Evolutionary conservation across 2,329 filamentous ascomycete genomes (phyloP), one percentile per base, ranked within the genome.

Genomic region (Pseudogymnoascus sp.): DNA sequence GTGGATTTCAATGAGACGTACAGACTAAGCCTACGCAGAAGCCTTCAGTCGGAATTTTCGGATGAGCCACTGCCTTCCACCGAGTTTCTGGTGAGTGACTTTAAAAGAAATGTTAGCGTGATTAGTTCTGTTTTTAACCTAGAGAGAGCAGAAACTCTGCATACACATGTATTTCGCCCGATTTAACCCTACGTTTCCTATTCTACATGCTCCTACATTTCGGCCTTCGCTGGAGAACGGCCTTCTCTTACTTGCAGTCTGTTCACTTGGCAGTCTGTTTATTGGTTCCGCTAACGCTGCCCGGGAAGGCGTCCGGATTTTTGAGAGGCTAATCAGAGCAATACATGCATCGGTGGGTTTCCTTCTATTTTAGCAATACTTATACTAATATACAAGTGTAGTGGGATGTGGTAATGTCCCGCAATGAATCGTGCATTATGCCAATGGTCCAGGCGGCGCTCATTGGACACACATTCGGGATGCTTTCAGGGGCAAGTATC

Each of bases 111-210:
- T n/a, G n/a, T n/a, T n/a, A n/a, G n/a, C n/a, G n/a, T n/a, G n/a
- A n/a, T n/a, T n/a, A n/a, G n/a, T n/a, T n/a, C n/a, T n/a, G n/a
- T n/a, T n/a, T n/a, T n/a, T n/a, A n/a, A n/a, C n/a, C n/a, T n/a
- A n/a, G n/a, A n/a, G n/a, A n/a, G n/a, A n/a, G n/a, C n/a, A 61
- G 60, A 58, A 58, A 27, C 36, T 61, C 21, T 58, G 39, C 21
- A 39, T 58, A 5, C 12, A 25, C 18, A 52, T 12, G 18, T 55
- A 61, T 27, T 58, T 61, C 42, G 58, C 8, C 2, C 12, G 31
- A 2, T 61, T 61, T 21, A 48, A 61, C 13, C 60, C 37, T 33
- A 4, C 58, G 18, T 61, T 61, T 21, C 60, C 60, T 12, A 55
- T 61, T 37, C 4, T 61, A 1, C 60, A 61, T 31, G 27, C 6